These are phyloP conservation scores for Ascoidea tarda DNA, from an alignment of 805 yeast genomes.

Conservation along the genomic window DNA sequence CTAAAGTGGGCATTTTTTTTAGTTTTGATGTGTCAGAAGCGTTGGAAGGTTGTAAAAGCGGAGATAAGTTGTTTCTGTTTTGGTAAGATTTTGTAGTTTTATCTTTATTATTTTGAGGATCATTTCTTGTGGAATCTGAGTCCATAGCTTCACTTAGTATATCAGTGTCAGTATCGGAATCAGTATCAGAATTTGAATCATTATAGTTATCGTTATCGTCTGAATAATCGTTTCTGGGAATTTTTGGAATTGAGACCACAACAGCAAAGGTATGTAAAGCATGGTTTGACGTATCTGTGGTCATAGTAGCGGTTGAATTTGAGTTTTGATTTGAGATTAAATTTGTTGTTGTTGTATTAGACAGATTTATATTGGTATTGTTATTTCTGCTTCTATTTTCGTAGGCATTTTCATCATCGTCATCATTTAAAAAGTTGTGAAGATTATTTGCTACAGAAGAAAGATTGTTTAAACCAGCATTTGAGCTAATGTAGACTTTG, in stretches of 20 bases:
- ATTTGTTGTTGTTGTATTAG: background rate
- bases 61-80: background rate
- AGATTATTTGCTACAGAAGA: background rate
- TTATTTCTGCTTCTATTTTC: slow-evolving; percentile 2
- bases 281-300: too few species aligned
- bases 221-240: background rate
- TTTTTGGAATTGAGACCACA: slow-evolving; percentile 6
- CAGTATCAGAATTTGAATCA: background rate
- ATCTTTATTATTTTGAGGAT: background rate
- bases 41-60: slow-evolving; percentile 1
- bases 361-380: too few species aligned
- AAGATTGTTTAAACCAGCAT: background rate
- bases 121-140: background rate
- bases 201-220: background rate
- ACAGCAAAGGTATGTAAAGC: slow-evolving; percentile 8
- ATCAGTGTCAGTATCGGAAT: background rate
- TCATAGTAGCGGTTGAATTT: background rate
- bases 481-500: slow-evolving; percentile 5
- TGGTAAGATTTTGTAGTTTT: background rate
- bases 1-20: background rate
- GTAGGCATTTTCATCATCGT: background rate
- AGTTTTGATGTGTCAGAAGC: background rate
- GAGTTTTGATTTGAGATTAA: background rate
- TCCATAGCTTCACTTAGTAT: background rate
- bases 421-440: slow-evolving; percentile 1